Conservation (phyloP, 106 monocot genomes). For the Dendrobium catenatum region DNA sequence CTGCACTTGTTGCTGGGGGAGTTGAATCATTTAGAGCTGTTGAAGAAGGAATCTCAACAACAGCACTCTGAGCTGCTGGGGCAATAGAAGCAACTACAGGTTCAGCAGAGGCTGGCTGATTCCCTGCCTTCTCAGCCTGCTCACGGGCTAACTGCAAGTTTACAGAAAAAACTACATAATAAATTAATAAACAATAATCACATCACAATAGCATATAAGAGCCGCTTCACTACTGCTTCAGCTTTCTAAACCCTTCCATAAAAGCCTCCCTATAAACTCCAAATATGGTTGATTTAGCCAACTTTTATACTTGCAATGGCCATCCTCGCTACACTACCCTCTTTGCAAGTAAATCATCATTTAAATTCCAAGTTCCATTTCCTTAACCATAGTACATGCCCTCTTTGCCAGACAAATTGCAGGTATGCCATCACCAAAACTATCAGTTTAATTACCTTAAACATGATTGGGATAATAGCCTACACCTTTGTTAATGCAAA, state of each 20-base stretch:
- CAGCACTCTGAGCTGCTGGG: slow-evolving; percentile 10
- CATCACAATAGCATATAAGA: not conserved
- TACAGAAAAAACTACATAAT: slow-evolving; percentile 3
- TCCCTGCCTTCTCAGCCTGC: slow-evolving; percentile 57
- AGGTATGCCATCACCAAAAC: not conserved
- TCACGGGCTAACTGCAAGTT: slow-evolving; percentile 90
- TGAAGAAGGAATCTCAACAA: slow-evolving; percentile 19
- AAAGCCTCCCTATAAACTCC: not conserved
- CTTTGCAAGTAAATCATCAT: not conserved
- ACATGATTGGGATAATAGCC: not conserved
- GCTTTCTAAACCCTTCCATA: not conserved
- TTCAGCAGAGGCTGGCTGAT: slow-evolving; percentile 29
- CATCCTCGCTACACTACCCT: not conserved
- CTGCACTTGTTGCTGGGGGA: slow-evolving; percentile 11
- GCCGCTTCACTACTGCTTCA: not conserved
- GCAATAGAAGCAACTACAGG: slow-evolving; percentile 16
- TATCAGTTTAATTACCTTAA: not conserved
- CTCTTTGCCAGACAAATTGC: not conserved
- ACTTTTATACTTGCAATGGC: not conserved
- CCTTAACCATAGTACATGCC: not conserved
- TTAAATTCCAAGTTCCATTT: not conserved
- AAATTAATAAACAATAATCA: not conserved
- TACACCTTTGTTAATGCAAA: not conserved
- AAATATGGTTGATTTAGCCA: not conserved
- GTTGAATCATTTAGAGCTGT: not conserved